Conservation (phyloP, 2,329 filamentous ascomycete species). For the Xylaria sp. region DNA sequence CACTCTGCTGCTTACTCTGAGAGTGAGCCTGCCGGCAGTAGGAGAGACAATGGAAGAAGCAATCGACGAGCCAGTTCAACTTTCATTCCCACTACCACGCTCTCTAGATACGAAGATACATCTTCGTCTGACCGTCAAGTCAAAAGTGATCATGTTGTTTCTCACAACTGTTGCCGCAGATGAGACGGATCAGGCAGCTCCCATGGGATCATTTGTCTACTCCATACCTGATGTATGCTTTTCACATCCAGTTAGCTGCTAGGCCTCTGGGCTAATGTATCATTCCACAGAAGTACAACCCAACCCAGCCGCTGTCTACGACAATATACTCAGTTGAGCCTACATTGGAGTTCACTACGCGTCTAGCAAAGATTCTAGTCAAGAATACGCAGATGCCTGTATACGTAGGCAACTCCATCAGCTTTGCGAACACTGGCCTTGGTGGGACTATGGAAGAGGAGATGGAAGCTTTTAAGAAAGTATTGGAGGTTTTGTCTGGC, state of each 20-base stretch:
- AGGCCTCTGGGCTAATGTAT: not conserved
- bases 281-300: conserved; percentile 49
- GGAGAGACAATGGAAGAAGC: conserved; percentile 25
- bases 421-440: conserved; percentile 71
- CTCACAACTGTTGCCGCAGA: conserved; percentile 61
- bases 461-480: conserved; percentile 80
- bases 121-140: conserved; percentile 59
- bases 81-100: conserved; percentile 63
- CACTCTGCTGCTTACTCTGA: not conserved
- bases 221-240: conserved; percentile 80
- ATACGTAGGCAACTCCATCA: conserved; percentile 91
- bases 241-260: not conserved
- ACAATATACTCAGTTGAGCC: conserved; percentile 75
- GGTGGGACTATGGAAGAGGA: conserved; percentile 89
- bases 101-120: conserved; percentile 64
- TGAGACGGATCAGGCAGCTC: conserved; percentile 51
- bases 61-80: conserved; percentile 41
- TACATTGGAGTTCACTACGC: conserved; percentile 83
- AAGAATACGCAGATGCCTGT: conserved; percentile 71
- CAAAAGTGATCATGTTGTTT: conserved; percentile 62
- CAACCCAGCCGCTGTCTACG: conserved; percentile 71
- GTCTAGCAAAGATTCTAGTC: conserved; percentile 83
- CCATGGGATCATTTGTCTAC: conserved; percentile 90
- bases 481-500: conserved; percentile 69
- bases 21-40: too few species aligned